phyloP scores from a whole-genome alignment of 768 basidiomycete species.

The Pholiota conissans region DNA sequence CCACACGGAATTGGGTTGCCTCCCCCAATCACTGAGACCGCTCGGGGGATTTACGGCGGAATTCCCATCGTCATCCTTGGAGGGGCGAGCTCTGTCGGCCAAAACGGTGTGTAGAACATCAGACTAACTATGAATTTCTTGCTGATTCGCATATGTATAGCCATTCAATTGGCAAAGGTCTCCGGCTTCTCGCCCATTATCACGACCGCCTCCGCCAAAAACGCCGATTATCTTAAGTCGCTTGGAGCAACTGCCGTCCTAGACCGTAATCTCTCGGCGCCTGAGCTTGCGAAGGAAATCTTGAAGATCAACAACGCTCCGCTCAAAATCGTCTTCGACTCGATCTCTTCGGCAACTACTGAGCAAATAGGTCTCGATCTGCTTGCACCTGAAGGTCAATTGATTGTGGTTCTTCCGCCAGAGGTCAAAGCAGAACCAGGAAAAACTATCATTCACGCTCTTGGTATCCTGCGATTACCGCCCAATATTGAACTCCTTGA shows the following conservation, averaged over 20 bases:
- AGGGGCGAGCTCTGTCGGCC: conserved; percentile 49
- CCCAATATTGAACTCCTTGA: conserved; percentile 16
- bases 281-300: conserved; percentile 19
- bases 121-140: too few species aligned
- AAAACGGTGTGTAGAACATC: conserved; percentile 34
- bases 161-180: conserved; percentile 37
- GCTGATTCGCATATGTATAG: too few species aligned
- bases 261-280: conserved; percentile 24
- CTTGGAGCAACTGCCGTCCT: conserved; percentile 42
- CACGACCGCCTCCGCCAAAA: conserved; percentile 32
- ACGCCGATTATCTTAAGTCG: conserved; percentile 29
- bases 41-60: conserved; percentile 39
- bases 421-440: conserved; percentile 1
- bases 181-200: conserved; percentile 44
- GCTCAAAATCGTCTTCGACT: conserved; percentile 26
- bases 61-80: conserved; percentile 47
- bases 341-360: conserved; percentile 21
- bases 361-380: conserved; percentile 25
- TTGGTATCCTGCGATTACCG: conserved; percentile 11
- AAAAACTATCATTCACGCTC: conserved; percentile 10
- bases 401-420: background rate
- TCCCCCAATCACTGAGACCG: conserved; percentile 35
- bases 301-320: conserved; percentile 20
- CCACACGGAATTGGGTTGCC: conserved; percentile 41
- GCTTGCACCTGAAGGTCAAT: conserved; percentile 17